Evolutionary conservation across 2,329 filamentous ascomycete species (phyloP), one percentile per base, ranked within the genome.

Genomic region (Mariannaea sp.): DNA sequence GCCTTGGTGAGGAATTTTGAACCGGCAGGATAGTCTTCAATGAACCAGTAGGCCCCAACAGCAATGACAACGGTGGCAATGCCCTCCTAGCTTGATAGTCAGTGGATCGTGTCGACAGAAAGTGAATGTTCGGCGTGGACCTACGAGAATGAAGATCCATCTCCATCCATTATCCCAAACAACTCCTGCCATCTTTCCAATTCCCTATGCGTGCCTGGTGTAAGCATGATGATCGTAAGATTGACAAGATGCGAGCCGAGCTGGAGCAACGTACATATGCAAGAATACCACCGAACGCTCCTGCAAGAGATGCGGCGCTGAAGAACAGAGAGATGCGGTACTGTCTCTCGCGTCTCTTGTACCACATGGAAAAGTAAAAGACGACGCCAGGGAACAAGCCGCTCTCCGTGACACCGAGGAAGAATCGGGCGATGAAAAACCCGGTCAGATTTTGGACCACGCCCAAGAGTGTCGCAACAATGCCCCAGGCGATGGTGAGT

Each of bases 21-120:
- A 0, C 78, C 85, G 27, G 77, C 74, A 0, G 85, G 85, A 50
- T 86, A 87, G 68, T 89, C 86, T 47, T 85, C 77, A n/a, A 89
- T 81, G 67, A 88, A 84, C 66, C 77, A 82, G 68, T 82, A 81
- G 8, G 79, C 72, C 7, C 67, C 67, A 10, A 78, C 49, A 1
- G 80, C 75, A 0, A 85, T 74, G 0, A 83, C 35, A 0, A 84
- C 77, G 0, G 81, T 84, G 1, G 75, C 76, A 3, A 83, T 75
- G 2, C 82, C 83, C 61, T 85, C 83, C 75, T 77, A n/a, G 13
- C 4, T 9, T 9, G 1, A 1, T 3, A 4, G 20, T 56, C 9
- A 62, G 45, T 13, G 13, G 5, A 3, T 1, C 1, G 20, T 2
- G 2, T 7, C 5, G 3, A 13, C 1, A 1, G 6, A 5, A 4